Percentiles rank a stretch among this genome's conserved stretches.
phyloP scores from a whole-genome alignment of 2,329 filamentous ascomycete genomes.

The Lasiodiplodia hormozganensis region DNA sequence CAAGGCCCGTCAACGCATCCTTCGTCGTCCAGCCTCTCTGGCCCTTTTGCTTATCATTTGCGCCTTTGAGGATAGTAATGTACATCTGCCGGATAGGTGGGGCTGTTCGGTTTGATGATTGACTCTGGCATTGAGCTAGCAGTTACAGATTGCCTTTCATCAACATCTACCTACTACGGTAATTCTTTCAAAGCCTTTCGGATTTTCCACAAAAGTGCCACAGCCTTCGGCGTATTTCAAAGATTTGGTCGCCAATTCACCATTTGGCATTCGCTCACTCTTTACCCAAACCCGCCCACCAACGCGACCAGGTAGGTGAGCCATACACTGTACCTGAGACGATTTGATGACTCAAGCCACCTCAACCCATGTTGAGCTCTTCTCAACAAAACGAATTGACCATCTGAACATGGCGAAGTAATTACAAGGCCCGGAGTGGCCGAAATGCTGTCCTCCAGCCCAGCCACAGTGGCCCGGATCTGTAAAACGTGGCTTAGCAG shows the following conservation, averaged over 20 bases:
- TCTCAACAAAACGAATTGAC: background rate
- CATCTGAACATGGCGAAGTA: background rate
- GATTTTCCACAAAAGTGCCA: no score
- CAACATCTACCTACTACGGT: no score
- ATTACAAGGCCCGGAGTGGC: constrained; percentile 16
- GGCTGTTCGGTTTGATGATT: background rate
- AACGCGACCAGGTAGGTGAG: background rate
- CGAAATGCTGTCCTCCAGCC: background rate
- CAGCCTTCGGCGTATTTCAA: no score
- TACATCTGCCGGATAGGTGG: background rate
- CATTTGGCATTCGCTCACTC: no score
- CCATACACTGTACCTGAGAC: background rate
- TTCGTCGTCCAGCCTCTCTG: background rate
- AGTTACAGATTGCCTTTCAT: no score
- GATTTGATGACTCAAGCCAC: background rate
- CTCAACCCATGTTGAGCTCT: background rate
- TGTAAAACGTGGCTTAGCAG: constrained; percentile 2
- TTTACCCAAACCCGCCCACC: background rate
- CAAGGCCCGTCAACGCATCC: background rate
- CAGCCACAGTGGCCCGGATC: background rate
- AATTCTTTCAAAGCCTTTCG: no score
- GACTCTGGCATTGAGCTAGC: background rate
- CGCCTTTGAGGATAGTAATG: background rate
- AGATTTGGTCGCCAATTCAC: no score
- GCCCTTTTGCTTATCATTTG: background rate